Base-by-base conservation (phyloP, 2,329 filamentous ascomycete species). In the Fusarium chlamydosporum region DNA sequence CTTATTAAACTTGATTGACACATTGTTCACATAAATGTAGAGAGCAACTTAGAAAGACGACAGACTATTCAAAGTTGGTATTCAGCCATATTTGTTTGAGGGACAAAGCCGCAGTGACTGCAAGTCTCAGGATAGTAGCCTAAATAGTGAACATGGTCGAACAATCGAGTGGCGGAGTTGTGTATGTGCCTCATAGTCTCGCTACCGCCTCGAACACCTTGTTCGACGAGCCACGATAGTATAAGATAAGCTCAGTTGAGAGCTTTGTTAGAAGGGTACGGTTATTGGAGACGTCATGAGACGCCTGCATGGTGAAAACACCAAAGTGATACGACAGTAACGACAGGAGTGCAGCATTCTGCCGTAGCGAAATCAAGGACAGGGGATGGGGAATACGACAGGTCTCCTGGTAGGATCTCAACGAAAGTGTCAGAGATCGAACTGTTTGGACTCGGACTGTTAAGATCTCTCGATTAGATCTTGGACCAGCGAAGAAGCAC, bases 401-500 rank as follows among this genome's bases (percentile, higher is more conserved):
- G 10, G 33, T 6, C n/a, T 43, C 42, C 43, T 23, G 12, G 50
- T 53, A 20, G 7, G 58, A 56, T 10, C 7, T 57, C 4, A 62
- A 59, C 12, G 45, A 59, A 18, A 61, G 59, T 58, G 31, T 18
- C 13, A 46, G 54, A 65, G 58, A 7, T 41, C 47, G 11, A 18
- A 27, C 40, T 47, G 43, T 50, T 9, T n/a, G 15, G 7, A 15
- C 33, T 43, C 18, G 45, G n/a, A 31, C 34, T 33, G 12, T 27
- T 29, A 29, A 10, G 11, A 20, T 5, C 26, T 41, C 38, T 13
- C 5, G 12, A 20, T 26, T 71, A 75, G 29, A 75, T 56, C 50
- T 72, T 71, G 3, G 73, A 66, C 73, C 73, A 75, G 13, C 72
- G 73, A 31, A 75, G 51, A 31, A 75, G 66, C 12, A 75, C 61